Evolutionary conservation across 805 yeast species (phyloP), one percentile per base, ranked within the genome.

Genomic region (Wickerhamiella dianesei): DNA sequence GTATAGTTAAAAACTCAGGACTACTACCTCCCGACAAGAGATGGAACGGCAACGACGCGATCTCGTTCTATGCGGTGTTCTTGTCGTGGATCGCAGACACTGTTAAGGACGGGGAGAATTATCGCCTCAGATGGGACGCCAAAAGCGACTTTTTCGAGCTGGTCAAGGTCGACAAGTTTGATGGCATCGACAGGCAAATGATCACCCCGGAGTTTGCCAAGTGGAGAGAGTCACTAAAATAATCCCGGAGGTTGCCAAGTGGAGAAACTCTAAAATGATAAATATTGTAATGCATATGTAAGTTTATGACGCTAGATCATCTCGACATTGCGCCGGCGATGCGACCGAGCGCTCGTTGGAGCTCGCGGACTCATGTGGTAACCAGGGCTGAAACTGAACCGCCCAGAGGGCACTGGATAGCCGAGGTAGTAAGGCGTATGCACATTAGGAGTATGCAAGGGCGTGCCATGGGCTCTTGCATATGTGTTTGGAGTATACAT

Each of bases 31-130:
- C 51, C 4, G 42, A 48, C 9, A 46, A 45, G 36, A 48, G 49
- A 43, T 76, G 84, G 62, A 77, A 77, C 57, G 89, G 94, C 53
- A 74, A 79, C 63, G 85, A 79, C 47, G 79, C 89, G 6, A 68
- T 89, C 44, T 83, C 80, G 56, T 92, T 94, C 77, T 83, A 85
- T 62, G 89, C 89, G 2, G 87, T 92, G 0, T 73, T 81, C 17
- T 67, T 85, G 46, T 85, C 83, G 48, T 87, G 95, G 95, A 60
- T 89, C 32, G 68, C 68, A 39, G 71, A 70, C 19, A 63, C 64
- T 20, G 66, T 80, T 17, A 80, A 84, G 12, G 66, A 69, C 22
- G 75, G 74, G 40, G 77, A 77, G 49, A 61, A 53, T 5, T 57
- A 57, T 39, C 32, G 43, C 12, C 48, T 57, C 39, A 35, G 37